Evolutionary conservation across 1,284 basidiomycete genomes (phyloP), one percentile per base, ranked within the genome.

Genomic region (Chiua sp.): DNA sequence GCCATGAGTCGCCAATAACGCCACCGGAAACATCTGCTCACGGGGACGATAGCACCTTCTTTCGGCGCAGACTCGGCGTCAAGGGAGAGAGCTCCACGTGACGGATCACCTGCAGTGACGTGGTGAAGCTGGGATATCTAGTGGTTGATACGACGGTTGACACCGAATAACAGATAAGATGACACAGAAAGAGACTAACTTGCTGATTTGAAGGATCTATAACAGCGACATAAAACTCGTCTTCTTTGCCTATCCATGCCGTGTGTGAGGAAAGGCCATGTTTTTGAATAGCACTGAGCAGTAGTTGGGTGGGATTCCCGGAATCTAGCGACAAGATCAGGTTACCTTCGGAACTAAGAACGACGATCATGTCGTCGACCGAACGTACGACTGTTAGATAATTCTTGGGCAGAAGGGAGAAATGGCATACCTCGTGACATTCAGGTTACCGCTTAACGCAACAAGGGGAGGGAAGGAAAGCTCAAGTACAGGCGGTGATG

Each of bases 71-170:
- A 79, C 42, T 85, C 80, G 20, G 85, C 82, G 39, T 91, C 88
- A 2, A 96, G 78, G 1, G 91, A 86, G 20, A 96, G 78, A 0
- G 86, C 85, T 0, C 94, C 94, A 12, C 91, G 81, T 26, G 86
- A 87, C 0, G 92, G 93, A 72, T 93, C 93, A 2, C 94, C 94
- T 0, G 91, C 89, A 18, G 84, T 85, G 63, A 96, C 90, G 57
- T 74, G 78, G 65, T 83, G 84, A 23, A 88, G 75, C 53, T 81
- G 79, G 47, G 70, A 68, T 11, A 83, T 63, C 82, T 85, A 49
- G 53, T 33, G 33, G 42, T 47, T 4, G 18, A 50, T 18, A 32
- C 7, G 33, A n/a, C 39, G 13, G 44, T 20, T 1, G 47, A 47
- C n/a, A 39, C 30, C 23, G 12, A 1, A 18, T 35, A 32, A 23